Percentiles rank a stretch among this genome's conserved stretches.
These are phyloP conservation scores for Solanum megistacrolobum DNA, from an alignment of 257 asterid species.

Conservation along the genomic window DNA sequence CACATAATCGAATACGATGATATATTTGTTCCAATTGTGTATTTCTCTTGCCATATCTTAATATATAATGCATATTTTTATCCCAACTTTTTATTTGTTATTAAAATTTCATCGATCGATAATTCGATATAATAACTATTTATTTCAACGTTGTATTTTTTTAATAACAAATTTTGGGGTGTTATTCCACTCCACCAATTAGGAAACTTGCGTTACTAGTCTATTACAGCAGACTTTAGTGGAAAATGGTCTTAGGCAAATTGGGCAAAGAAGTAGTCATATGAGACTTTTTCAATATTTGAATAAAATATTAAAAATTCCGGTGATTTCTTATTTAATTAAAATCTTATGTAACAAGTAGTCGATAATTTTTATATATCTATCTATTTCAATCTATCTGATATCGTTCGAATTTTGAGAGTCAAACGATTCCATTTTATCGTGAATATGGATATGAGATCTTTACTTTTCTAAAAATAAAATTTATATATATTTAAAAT, in stretches of 20 bases:
- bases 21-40: too few species aligned
- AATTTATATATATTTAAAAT: too few species aligned
- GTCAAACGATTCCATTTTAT: accelerated
- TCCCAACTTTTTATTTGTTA: too few species aligned
- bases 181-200: background rate
- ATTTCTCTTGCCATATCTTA: too few species aligned
- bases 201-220: background rate
- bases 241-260: background rate
- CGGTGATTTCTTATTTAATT: background rate
- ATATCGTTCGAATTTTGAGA: too few species aligned
- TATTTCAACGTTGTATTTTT: too few species aligned
- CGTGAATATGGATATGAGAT: too few species aligned
- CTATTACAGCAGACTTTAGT: background rate
- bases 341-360: background rate
- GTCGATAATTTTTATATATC: background rate
- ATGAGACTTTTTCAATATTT: background rate
- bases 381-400: background rate
- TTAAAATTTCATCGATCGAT: too few species aligned
- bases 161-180: background rate
- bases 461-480: too few species aligned
- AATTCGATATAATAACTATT: too few species aligned
- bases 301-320: background rate
- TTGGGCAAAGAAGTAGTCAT: background rate
- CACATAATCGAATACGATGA: too few species aligned
- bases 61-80: too few species aligned